Percentiles rank a stretch among this genome's conserved stretches.
Conservation (phyloP, 2,329 filamentous ascomycete genomes). For the Monosporascus sp. region DNA sequence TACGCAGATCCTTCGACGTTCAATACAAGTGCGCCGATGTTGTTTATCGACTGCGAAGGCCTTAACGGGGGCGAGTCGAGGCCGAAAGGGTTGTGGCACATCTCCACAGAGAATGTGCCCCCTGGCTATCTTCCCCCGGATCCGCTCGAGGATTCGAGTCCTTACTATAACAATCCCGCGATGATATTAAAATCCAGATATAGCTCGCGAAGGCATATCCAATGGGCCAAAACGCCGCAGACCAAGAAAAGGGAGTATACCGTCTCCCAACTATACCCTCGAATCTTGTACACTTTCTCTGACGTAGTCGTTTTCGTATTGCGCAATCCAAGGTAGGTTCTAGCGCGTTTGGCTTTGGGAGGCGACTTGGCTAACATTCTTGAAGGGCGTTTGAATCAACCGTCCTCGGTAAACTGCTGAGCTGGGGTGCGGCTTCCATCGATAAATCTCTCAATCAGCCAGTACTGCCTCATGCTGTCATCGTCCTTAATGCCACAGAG, state of each 20-base stretch:
- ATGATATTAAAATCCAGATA: conserved; percentile 3
- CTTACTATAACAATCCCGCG: not conserved
- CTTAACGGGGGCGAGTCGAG: conserved; percentile 41
- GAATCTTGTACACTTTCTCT: conserved; percentile 40
- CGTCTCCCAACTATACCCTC: conserved; percentile 36
- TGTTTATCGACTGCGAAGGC: conserved; percentile 48
- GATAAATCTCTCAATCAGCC: conserved; percentile 51
- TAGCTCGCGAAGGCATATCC: conserved; percentile 17
- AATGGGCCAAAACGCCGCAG: conserved; percentile 29
- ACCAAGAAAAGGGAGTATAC: conserved; percentile 31
- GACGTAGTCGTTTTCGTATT: conserved; percentile 40
- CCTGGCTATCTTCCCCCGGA: not conserved
- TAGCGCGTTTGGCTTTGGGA: conserved; percentile 12
- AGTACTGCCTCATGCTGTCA: conserved; percentile 47
- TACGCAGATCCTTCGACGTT: conserved; percentile 42
- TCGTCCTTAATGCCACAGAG: conserved; percentile 44
- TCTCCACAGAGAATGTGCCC: not conserved
- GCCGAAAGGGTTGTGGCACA: conserved; percentile 23
- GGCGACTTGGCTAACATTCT: not conserved
- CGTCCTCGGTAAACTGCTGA: conserved; percentile 36
- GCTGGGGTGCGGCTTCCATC: conserved; percentile 45
- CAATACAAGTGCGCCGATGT: conserved; percentile 32
- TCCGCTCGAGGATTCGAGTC: not conserved
- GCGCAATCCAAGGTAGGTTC: conserved; percentile 29
- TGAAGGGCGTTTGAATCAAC: conserved; percentile 29